Conservation (phyloP, 306 rosid genomes). For the Adenanthera pavonina region DNA sequence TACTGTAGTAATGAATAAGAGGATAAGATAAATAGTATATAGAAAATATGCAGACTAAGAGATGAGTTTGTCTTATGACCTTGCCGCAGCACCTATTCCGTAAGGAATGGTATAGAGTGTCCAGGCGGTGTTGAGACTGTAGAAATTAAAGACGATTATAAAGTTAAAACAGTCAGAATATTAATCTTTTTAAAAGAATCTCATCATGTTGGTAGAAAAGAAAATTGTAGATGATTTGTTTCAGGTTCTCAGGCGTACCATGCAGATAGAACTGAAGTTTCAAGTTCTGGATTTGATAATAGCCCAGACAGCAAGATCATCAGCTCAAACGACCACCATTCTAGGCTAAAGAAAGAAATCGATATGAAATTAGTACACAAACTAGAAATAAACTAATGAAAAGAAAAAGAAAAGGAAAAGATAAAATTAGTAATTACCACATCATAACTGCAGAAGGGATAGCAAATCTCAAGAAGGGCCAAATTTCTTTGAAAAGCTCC, state of each 20-base stretch:
- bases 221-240: neutral
- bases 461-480: conserved; percentile 65
- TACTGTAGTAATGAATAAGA: conserved; percentile 43
- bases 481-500: conserved; percentile 59
- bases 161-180: conserved; percentile 15
- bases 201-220: neutral
- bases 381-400: neutral
- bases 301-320: conserved; percentile 69
- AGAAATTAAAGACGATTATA: conserved; percentile 17
- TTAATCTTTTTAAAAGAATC: neutral
- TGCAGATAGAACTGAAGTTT: conserved; percentile 78
- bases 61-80: conserved; percentile 42
- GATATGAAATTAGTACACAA: conserved; percentile 15
- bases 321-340: conserved; percentile 81
- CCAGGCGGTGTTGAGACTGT: conserved; percentile 63
- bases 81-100: conserved; percentile 75
- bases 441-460: conserved; percentile 80
- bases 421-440: conserved; percentile 69
- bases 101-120: conserved; percentile 64
- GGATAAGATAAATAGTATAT: neutral
- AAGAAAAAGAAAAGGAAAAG: neutral
- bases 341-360: conserved; percentile 49
- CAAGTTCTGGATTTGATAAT: conserved; percentile 81
- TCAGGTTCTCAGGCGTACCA: conserved; percentile 49
- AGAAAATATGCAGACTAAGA: neutral